Evolutionary conservation across 2,329 filamentous ascomycete genomes (phyloP).

Genomic region (Erysiphe pulchra): DNA sequence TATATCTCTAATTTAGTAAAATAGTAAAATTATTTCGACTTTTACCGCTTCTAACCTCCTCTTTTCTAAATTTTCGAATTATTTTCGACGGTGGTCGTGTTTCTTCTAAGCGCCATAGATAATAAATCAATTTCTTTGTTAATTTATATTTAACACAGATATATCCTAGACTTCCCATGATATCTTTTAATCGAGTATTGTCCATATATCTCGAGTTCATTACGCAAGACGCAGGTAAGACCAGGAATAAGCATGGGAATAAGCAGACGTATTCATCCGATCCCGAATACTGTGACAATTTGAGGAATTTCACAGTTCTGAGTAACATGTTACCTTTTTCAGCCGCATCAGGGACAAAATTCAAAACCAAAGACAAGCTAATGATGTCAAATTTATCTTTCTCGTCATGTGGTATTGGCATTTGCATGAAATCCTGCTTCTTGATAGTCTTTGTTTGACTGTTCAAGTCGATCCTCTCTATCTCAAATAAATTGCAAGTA

Average conservation of each 20-base stretch:
- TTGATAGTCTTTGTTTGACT: slow-evolving; percentile 60
- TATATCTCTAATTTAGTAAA: slow-evolving; percentile 23
- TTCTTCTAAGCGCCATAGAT: slow-evolving; percentile 39
- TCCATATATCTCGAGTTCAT: slow-evolving; percentile 78
- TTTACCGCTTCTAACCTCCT: slow-evolving; percentile 47
- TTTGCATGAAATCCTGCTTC: slow-evolving; percentile 84
- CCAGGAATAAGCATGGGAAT: slow-evolving; percentile 60
- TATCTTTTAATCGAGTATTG: slow-evolving; percentile 35
- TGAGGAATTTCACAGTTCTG: slow-evolving; percentile 47
- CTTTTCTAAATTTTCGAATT: slow-evolving; percentile 32
- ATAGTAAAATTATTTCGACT: slow-evolving; percentile 81
- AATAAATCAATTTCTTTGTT: slow-evolving; percentile 68
- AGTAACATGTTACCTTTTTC: slow-evolving; percentile 66
- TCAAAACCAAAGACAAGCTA: slow-evolving; percentile 76
- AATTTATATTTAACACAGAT: slow-evolving; percentile 36
- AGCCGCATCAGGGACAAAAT: slow-evolving; percentile 62
- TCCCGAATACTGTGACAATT: slow-evolving; percentile 9
- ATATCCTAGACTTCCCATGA: slow-evolving; percentile 63
- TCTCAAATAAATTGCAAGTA: slow-evolving; percentile 38
- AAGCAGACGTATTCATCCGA: slow-evolving; percentile 8
- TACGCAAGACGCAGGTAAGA: slow-evolving; percentile 70
- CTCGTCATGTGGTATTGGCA: slow-evolving; percentile 39
- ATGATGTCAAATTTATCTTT: slow-evolving; percentile 62
- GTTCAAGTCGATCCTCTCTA: slow-evolving; percentile 72
- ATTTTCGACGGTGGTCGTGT: slow-evolving; percentile 5